Percentiles rank a stretch among this genome's conserved stretches.
Conservation (phyloP, 768 basidiomycete genomes). For the Agrocybe praecox region DNA sequence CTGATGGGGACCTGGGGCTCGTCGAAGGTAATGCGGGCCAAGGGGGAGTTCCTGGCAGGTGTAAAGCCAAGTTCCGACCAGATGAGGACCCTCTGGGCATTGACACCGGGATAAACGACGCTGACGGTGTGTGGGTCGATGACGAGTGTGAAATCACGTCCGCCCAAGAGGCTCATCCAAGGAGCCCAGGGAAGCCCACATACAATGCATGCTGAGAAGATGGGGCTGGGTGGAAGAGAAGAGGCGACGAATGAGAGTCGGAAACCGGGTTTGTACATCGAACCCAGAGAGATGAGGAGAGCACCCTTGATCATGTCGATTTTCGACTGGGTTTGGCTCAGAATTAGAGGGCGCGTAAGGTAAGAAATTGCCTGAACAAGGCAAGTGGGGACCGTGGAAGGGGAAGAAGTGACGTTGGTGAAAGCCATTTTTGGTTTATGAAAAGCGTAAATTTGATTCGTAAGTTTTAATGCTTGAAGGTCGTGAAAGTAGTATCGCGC, state of each 20-base stretch:
- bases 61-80: conserved; percentile 24
- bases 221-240: conserved; percentile 30
- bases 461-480: not conserved
- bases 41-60: conserved; percentile 13
- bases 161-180: conserved; percentile 36
- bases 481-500: not conserved
- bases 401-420: not conserved
- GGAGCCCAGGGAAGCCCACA: conserved; percentile 31
- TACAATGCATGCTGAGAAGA: conserved; percentile 34
- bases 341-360: conserved; percentile 34
- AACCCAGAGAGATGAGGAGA: conserved; percentile 30
- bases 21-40: conserved; percentile 9
- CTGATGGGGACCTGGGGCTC: conserved; percentile 24
- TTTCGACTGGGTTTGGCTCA: conserved; percentile 18
- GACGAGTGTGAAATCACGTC: conserved; percentile 32
- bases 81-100: conserved; percentile 23
- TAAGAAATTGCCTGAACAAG: conserved; percentile 33
- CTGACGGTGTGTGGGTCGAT: conserved; percentile 28
- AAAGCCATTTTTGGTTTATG: not conserved
- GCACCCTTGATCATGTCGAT: conserved; percentile 26
- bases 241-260: conserved; percentile 27
- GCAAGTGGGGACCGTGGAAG: conserved; percentile 13
- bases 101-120: conserved; percentile 26
- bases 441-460: not conserved
- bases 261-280: conserved; percentile 17